These are phyloP conservation scores for Hyphopichia pseudoburtonii DNA, from an alignment of 1,139 yeast species.

Conservation along the genomic window DNA sequence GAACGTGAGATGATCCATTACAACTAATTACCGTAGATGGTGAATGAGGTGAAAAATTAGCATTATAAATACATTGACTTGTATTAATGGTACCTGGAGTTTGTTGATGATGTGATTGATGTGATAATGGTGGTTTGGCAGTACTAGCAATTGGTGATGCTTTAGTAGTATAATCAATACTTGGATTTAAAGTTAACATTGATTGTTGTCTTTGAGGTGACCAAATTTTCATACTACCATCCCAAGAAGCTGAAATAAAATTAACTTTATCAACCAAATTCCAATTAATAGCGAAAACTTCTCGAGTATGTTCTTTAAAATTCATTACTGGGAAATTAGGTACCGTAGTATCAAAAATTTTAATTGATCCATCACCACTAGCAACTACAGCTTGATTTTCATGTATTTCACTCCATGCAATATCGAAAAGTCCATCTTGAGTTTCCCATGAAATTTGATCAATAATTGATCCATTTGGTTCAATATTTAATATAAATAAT, in stretches of 20 bases:
- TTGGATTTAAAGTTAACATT: constrained; percentile 53
- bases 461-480: constrained; percentile 58
- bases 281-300: constrained; percentile 90
- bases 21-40: constrained; percentile 71
- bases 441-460: constrained; percentile 73
- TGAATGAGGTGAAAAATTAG: constrained; percentile 83
- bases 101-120: constrained; percentile 27
- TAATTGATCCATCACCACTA: constrained; percentile 87
- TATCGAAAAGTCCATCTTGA: constrained; percentile 88
- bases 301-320: constrained; percentile 77
- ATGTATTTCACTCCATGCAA: constrained; percentile 88
- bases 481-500: constrained; percentile 66
- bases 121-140: constrained; percentile 35
- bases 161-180: constrained; percentile 29
- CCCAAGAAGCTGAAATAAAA: constrained; percentile 88
- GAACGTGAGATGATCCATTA: constrained; percentile 75
- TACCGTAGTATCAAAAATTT: constrained; percentile 73
- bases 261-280: constrained; percentile 71
- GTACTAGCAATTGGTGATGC: constrained; percentile 23
- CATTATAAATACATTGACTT: constrained; percentile 68
- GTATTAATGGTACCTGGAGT: constrained; percentile 28
- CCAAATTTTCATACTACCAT: constrained; percentile 79
- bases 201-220: constrained; percentile 62
- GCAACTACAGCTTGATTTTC: constrained; percentile 84
- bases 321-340: constrained; percentile 72